Evolutionary conservation across 352 stramenopile genomes (phyloP).

Genomic region (Globisporangium mamillatum): DNA sequence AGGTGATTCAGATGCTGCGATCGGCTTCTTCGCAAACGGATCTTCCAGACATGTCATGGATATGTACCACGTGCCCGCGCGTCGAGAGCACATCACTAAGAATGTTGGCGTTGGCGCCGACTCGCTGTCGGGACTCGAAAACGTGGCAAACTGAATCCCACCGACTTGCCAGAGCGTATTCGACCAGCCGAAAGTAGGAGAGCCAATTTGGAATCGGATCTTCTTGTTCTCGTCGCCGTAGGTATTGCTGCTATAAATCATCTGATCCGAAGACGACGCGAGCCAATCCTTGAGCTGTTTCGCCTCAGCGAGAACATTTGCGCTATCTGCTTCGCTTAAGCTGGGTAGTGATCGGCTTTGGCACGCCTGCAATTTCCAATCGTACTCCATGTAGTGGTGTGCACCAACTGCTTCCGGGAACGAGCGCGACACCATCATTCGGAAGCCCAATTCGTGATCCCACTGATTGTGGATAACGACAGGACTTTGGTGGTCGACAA

Average conservation of each 20-base stretch:
- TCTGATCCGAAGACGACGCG: slow-evolving; percentile 20
- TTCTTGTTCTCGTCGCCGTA: slow-evolving; percentile 17
- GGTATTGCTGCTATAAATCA: slow-evolving; percentile 2
- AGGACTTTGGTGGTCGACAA: slow-evolving; percentile 61
- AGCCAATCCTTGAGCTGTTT: slow-evolving; percentile 36
- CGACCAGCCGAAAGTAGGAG: slow-evolving; percentile 63
- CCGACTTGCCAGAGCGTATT: slow-evolving; percentile 77
- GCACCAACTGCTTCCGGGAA: slow-evolving; percentile 52
- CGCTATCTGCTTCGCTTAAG: background rate
- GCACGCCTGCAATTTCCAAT: slow-evolving; percentile 52
- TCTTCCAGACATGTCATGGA: slow-evolving; percentile 67
- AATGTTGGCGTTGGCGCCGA: slow-evolving; percentile 35
- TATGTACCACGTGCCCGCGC: slow-evolving; percentile 69
- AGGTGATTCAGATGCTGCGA: slow-evolving; percentile 10
- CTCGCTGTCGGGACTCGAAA: slow-evolving; percentile 23
- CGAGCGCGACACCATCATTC: slow-evolving; percentile 39
- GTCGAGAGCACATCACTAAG: slow-evolving; percentile 64
- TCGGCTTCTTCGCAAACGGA: slow-evolving; percentile 18
- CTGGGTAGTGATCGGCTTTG: slow-evolving; percentile 5
- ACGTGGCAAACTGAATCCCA: slow-evolving; percentile 81
- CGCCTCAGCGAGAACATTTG: background rate
- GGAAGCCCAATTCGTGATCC: slow-evolving; percentile 44
- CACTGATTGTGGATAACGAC: slow-evolving; percentile 71
- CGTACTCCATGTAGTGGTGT: slow-evolving; percentile 68
- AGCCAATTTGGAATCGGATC: slow-evolving; percentile 68